Conservation (phyloP, 257 asterid genomes). For the Oldenlandia corymbosa region DNA sequence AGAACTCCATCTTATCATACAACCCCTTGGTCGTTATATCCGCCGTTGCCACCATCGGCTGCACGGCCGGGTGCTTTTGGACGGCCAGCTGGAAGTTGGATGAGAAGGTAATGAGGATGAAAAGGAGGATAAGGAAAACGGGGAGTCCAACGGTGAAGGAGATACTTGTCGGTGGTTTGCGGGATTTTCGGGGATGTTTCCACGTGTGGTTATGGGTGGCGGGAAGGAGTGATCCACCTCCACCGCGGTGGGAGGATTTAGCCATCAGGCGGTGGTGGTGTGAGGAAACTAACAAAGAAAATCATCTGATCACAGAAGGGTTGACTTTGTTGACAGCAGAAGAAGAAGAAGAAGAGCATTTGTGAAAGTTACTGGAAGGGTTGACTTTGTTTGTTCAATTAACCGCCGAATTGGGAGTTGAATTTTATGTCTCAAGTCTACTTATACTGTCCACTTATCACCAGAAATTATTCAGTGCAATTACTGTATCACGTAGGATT, state of each 20-base stretch:
- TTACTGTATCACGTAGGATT: too few relatives aligned
- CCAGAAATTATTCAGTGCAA: too few relatives aligned
- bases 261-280: conserved; percentile 46
- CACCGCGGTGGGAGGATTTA: conserved; percentile 80
- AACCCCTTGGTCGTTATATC: conserved; percentile 80
- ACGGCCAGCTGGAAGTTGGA: conserved; percentile 44
- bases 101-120: conserved; percentile 51
- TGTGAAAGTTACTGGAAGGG: too few relatives aligned
- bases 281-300: conserved; percentile 8
- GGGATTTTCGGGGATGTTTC: conserved; percentile 59
- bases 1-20: conserved; percentile 83
- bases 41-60: conserved; percentile 49
- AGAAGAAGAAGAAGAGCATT: too few relatives aligned
- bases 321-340: too few relatives aligned
- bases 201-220: conserved; percentile 33
- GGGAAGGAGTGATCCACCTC: conserved; percentile 68
- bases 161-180: conserved; percentile 64
- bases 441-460: too few relatives aligned
- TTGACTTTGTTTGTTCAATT: too few relatives aligned
- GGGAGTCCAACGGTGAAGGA: conserved; percentile 74
- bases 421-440: too few relatives aligned
- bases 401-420: too few relatives aligned
- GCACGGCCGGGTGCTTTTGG: conserved; percentile 46
- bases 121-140: conserved; percentile 46
- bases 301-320: too few relatives aligned